A percentile compares a stretch with the other conserved stretches of the same genome.
Evolutionary conservation across 2,329 filamentous ascomycete species (phyloP).

Genomic region (Sporothrix sp.): DNA sequence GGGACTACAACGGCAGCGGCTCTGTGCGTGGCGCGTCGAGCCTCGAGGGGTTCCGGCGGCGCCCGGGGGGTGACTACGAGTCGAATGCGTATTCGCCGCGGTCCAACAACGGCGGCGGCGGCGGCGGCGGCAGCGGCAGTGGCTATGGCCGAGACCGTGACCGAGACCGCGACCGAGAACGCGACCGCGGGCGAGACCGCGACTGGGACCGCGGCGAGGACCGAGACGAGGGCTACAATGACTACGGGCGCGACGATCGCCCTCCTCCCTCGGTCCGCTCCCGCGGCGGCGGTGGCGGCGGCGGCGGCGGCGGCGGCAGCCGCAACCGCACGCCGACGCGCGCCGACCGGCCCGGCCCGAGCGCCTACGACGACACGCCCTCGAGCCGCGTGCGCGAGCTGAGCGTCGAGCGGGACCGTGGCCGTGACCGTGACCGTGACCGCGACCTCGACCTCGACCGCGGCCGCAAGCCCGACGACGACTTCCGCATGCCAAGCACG

Average conservation of each 20-base stretch:
- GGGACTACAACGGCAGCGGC: background rate
- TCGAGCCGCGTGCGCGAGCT: background rate
- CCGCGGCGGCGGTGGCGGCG: background rate
- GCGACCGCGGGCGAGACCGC: no score
- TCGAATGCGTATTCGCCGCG: background rate
- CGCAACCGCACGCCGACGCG: slow-evolving; percentile 2
- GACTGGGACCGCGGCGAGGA: background rate
- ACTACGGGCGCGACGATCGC: background rate
- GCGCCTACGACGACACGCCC: background rate
- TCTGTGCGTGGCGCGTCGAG: background rate
- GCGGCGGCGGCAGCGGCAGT: background rate
- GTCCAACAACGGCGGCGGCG: background rate
- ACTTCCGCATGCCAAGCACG: background rate
- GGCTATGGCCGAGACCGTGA: background rate
- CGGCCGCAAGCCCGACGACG: background rate
- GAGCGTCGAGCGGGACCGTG: background rate
- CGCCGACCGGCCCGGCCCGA: background rate
- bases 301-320: background rate
- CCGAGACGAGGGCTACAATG: background rate
- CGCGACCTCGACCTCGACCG: background rate
- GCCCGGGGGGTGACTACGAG: background rate
- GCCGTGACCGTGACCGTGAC: background rate
- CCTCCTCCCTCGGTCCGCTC: background rate
- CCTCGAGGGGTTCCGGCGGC: background rate
- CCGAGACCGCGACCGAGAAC: background rate